phyloP scores from a whole-genome alignment of 140 eudicot genomes.

The Erigeron philadelphicus region DNA sequence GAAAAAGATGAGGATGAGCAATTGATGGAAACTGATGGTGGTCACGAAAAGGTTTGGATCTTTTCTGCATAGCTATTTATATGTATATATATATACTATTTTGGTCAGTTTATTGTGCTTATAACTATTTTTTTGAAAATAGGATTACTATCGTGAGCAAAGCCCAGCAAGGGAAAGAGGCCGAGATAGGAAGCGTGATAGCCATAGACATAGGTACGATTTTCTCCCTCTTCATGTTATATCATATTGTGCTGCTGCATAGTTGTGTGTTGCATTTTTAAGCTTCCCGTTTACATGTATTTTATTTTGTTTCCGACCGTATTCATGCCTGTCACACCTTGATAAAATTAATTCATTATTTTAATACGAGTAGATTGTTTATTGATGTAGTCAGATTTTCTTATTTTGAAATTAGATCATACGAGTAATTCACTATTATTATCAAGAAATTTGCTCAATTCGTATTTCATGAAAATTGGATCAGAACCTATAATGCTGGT shows the following conservation, averaged over 20 bases:
- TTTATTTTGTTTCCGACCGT: not conserved
- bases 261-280: not conserved
- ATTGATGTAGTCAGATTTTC: too few species aligned
- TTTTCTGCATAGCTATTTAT: constrained; percentile 15
- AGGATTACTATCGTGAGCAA: constrained; percentile 64
- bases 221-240: not conserved
- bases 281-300: not conserved
- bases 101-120: not conserved
- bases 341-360: not conserved
- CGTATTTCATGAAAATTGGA: not conserved
- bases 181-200: constrained; percentile 75
- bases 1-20: constrained; percentile 93
- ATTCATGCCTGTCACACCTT: not conserved
- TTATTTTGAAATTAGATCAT: too few species aligned
- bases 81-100: constrained; percentile 14
- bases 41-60: constrained; percentile 52
- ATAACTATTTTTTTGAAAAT: constrained; percentile 2
- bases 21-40: constrained; percentile 60
- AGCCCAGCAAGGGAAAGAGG: constrained; percentile 90
- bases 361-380: too few species aligned
- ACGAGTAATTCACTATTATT: too few species aligned
- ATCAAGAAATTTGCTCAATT: not conserved
- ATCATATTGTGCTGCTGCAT: not conserved
- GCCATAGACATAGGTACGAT: constrained; percentile 78
- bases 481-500: constrained; percentile 8